Base-by-base conservation (phyloP, 192 early-diverging fungal species). In the Thoreauomyces humboldtii region DNA sequence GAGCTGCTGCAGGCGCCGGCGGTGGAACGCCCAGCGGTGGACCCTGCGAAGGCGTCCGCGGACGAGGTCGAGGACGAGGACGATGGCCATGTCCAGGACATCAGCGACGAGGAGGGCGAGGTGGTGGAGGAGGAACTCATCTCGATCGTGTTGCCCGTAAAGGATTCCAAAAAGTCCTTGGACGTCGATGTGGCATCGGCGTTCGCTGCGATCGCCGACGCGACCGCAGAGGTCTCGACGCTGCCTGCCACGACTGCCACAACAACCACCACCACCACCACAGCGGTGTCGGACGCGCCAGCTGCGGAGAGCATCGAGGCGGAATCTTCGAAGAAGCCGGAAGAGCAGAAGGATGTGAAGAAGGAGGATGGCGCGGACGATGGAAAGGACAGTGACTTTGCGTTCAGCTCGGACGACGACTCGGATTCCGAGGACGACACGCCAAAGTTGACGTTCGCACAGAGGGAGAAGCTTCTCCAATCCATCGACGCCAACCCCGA, bases 391-490 rank as follows among this genome's bases (percentile, higher is more conserved):
- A 57, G 54, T 42, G 62, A 65, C 34, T 41, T 41, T 24, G 51
- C 9, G 31, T 46, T 57, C 54, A 64, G 56, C 22, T 59, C 41
- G 11, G 57, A 42, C n/a, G 12, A 6, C 0, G 24, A 27, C 31
- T 19, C 15, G 7, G 59, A 61, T 15, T 42, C 22, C 15, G 52
- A 55, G 12, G 64, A 45, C 28, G 54, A 35, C 19, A 42, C 33
- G 2, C 57, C 65, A 4, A 44, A 14, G 25, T 42, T 67, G 7
- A 59, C 50, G 15, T n/a, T 31, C n/a, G 56, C 48, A 29, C 44
- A 67, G 41, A 28, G 65, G 0, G 65, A 67, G 60, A 58, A 51
- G 2, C 55, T 56, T 14, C 48, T 67, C 15, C 36, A 48, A 35
- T 29, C 55, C 59, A 47, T 54, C 14, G 67, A 69, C 50, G 67